Conservation (phyloP, 164 flowering plant species). For the Annona squamosa region DNA sequence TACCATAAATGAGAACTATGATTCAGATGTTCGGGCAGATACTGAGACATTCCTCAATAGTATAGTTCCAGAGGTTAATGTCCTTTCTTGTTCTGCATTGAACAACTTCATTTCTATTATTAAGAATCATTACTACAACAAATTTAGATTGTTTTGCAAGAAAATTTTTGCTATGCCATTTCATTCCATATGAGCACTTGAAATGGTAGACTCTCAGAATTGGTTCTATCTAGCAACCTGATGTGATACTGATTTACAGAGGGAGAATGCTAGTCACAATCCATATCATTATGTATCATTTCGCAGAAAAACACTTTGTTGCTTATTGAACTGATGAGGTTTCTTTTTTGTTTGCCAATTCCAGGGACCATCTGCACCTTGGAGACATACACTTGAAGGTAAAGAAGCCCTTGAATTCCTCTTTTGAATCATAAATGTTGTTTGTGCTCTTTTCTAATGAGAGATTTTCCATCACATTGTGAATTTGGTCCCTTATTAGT, state of each 20-base stretch:
- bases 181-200: too few species aligned
- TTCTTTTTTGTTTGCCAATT: constrained; percentile 8
- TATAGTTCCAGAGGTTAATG: constrained; percentile 81
- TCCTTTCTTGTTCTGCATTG: constrained; percentile 1
- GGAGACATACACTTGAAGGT: constrained; percentile 99
- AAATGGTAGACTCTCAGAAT: too few species aligned
- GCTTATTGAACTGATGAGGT: constrained; percentile 4
- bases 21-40: constrained; percentile 85
- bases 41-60: constrained; percentile 92
- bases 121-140: too few species aligned
- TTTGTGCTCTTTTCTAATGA: neutral
- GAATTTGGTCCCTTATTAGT: neutral
- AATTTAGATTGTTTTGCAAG: too few species aligned
- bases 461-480: neutral
- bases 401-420: constrained; percentile 5
- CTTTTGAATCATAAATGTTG: neutral
- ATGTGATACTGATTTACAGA: too few species aligned
- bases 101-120: too few species aligned
- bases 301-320: neutral
- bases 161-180: too few species aligned
- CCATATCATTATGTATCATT: too few species aligned
- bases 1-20: constrained; percentile 94
- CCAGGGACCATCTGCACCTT: constrained; percentile 90
- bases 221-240: too few species aligned
- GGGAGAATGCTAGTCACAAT: too few species aligned